Evolutionary conservation across 169 alveolate species (phyloP).

Genomic region (Eimeria necatrix): DNA sequence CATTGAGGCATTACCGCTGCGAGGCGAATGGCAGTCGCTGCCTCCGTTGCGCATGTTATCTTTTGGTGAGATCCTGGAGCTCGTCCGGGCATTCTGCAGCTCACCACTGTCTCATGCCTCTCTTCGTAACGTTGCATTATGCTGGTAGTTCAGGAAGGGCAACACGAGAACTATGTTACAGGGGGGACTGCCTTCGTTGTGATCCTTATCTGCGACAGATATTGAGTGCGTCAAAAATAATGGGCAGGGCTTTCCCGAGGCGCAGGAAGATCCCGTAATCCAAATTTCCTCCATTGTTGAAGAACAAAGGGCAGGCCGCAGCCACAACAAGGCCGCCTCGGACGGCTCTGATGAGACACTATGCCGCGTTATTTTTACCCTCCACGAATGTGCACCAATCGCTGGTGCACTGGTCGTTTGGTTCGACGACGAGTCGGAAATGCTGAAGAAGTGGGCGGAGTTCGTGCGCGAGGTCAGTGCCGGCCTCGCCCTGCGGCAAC

Average conservation of each 20-base stretch:
- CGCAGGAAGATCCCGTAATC: conserved; percentile 97
- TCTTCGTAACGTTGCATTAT: neutral
- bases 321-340: conserved; percentile 14
- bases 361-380: conserved; percentile 90
- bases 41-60: conserved; percentile 98
- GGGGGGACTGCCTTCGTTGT: conserved; percentile 59
- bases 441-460: conserved; percentile 83
- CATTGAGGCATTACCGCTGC: conserved; percentile 90
- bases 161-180: neutral
- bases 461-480: conserved; percentile 73
- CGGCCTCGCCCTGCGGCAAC: neutral
- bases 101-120: neutral
- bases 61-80: conserved; percentile 90
- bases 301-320: conserved; percentile 75
- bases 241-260: conserved; percentile 97
- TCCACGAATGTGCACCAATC: conserved; percentile 91
- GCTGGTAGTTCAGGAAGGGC: neutral
- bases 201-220: conserved; percentile 94
- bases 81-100: neutral
- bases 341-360: conserved; percentile 85
- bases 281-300: conserved; percentile 96
- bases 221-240: conserved; percentile 93
- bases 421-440: conserved; percentile 90
- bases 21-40: conserved; percentile 94
- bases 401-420: conserved; percentile 91